Evolutionary conservation across 805 yeast genomes (phyloP).

Genomic region (Yarrowia osloensis): DNA sequence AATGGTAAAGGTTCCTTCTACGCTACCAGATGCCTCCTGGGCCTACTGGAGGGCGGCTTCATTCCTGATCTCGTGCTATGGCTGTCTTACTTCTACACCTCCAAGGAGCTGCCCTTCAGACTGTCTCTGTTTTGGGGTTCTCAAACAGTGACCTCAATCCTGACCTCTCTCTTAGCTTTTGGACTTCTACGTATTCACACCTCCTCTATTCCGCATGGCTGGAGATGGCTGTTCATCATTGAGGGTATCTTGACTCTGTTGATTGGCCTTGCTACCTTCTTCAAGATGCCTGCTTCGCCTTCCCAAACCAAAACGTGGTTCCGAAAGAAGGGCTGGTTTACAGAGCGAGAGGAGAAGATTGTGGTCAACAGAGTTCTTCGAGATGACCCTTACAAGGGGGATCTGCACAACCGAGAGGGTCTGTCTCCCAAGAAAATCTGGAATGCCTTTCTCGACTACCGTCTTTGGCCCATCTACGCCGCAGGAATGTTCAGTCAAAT

Average conservation of each 20-base stretch:
- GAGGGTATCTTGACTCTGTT: constrained; percentile 60
- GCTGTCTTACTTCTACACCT: constrained; percentile 66
- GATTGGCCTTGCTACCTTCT: constrained; percentile 53
- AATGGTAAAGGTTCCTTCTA: constrained; percentile 48
- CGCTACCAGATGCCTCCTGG: constrained; percentile 55
- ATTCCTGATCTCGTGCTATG: constrained; percentile 65
- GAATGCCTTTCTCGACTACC: constrained; percentile 51
- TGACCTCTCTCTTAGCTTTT: constrained; percentile 53
- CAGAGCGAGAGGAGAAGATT: constrained; percentile 57
- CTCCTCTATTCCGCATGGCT: constrained; percentile 45
- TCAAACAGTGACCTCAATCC: constrained; percentile 50
- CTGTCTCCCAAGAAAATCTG: constrained; percentile 47
- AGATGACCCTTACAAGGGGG: constrained; percentile 66
- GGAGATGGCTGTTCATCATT: constrained; percentile 67
- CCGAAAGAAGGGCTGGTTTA: constrained; percentile 54
- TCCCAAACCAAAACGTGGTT: constrained; percentile 54
- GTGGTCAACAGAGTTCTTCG: constrained; percentile 59
- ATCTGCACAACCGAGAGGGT: constrained; percentile 63
- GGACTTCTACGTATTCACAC: constrained; percentile 49
- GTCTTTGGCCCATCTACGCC: constrained; percentile 57
- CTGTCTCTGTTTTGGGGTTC: constrained; percentile 63
- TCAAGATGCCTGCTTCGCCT: constrained; percentile 56
- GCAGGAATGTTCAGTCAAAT: constrained; percentile 51
- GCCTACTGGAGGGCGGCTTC: constrained; percentile 65
- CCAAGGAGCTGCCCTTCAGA: constrained; percentile 58